Conservation (phyloP, 768 basidiomycete species). For the Leccinum truebloodii region DNA sequence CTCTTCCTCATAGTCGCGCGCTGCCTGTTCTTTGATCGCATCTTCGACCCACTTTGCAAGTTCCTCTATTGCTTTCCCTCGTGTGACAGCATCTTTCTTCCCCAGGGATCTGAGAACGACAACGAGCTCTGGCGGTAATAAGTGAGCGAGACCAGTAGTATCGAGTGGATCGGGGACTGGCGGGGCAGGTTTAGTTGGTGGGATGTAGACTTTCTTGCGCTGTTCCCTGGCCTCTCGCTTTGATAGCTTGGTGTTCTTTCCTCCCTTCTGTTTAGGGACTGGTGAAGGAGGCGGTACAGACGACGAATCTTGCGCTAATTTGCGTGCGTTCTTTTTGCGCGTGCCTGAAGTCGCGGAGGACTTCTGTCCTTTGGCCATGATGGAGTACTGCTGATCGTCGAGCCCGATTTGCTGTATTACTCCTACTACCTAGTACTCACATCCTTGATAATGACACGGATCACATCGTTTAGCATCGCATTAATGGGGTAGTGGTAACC, state of each 20-base stretch:
- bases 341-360: slow-evolving; percentile 85
- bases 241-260: slow-evolving; percentile 48
- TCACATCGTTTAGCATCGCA: background rate
- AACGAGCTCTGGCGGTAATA: slow-evolving; percentile 77
- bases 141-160: slow-evolving; percentile 71
- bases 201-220: slow-evolving; percentile 82
- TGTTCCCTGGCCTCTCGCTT: slow-evolving; percentile 61
- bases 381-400: slow-evolving; percentile 1
- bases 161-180: slow-evolving; percentile 85
- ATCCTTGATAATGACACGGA: background rate
- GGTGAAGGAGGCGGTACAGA: slow-evolving; percentile 37
- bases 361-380: slow-evolving; percentile 53
- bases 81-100: slow-evolving; percentile 90
- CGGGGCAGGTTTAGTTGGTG: slow-evolving; percentile 77
- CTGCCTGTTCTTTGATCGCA: slow-evolving; percentile 44
- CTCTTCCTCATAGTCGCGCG: slow-evolving; percentile 27
- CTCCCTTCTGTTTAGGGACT: slow-evolving; percentile 42
- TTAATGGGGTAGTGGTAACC: slow-evolving; percentile 62
- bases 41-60: slow-evolving; percentile 67
- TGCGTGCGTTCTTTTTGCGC: slow-evolving; percentile 91
- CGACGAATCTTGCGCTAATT: slow-evolving; percentile 43
- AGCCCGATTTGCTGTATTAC: background rate
- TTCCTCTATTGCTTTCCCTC: slow-evolving; percentile 83
- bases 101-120: slow-evolving; percentile 77
- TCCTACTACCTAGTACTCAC: background rate